Conservation (phyloP, 805 yeast genomes). For the Cyberlindnera euphorbiiphila region DNA sequence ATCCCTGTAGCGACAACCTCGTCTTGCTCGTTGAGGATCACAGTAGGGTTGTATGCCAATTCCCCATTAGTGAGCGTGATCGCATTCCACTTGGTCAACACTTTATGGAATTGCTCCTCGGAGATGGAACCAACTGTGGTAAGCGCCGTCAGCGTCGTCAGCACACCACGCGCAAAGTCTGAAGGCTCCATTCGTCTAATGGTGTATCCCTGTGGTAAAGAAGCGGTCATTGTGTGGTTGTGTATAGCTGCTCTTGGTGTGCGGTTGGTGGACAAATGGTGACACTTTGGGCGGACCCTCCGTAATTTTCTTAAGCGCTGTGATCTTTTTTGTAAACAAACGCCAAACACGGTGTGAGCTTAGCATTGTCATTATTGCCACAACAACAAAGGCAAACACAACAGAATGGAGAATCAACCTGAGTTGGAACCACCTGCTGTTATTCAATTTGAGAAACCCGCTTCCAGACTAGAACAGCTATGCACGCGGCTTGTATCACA, state of each 20-base stretch:
- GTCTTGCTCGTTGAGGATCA: conserved; percentile 46
- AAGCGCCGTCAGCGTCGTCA: conserved; percentile 59
- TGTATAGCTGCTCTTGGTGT: no score
- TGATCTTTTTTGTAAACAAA: no score
- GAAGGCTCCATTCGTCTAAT: conserved; percentile 51
- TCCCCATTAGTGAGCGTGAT: conserved; percentile 24
- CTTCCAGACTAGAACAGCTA: no score
- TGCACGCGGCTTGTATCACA: no score
- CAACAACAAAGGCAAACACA: no score
- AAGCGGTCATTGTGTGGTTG: conserved; percentile 4
- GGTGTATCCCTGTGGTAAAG: conserved; percentile 62
- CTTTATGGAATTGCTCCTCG: conserved; percentile 42
- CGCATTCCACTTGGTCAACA: conserved; percentile 56
- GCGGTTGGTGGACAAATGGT: not conserved
- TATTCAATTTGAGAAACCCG: no score
- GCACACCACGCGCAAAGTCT: conserved; percentile 63
- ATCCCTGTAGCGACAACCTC: conserved; percentile 80
- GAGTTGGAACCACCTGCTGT: no score
- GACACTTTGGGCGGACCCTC: no score
- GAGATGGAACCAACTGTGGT: conserved; percentile 82
- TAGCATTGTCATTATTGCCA: no score
- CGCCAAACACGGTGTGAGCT: no score
- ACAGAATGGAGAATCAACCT: no score
- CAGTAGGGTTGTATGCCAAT: conserved; percentile 61
- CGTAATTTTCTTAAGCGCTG: no score